A percentile compares a stretch with the other conserved stretches of the same genome.
Evolutionary conservation across 495 filamentous ascomycete genomes (phyloP).

Genomic region (Poronia punctata): DNA sequence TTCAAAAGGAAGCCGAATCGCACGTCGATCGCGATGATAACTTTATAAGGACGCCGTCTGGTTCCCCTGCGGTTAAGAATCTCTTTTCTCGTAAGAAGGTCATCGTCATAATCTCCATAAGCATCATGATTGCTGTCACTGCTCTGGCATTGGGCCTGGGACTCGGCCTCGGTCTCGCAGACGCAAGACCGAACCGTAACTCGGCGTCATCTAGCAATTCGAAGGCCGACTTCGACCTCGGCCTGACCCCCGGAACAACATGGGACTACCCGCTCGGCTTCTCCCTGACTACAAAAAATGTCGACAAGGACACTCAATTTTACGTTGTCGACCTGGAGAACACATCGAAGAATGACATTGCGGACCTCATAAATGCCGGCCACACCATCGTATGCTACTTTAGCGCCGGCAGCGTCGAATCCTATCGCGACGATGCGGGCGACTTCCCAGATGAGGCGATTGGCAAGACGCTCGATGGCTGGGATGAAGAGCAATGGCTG

Average conservation of each 20-base stretch:
- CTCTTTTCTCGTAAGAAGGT: conserved; percentile 2
- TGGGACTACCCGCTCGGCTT: conserved; percentile 52
- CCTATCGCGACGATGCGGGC: conserved; percentile 48
- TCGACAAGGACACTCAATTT: conserved; percentile 23
- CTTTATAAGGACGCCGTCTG: not conserved
- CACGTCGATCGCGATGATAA: not conserved
- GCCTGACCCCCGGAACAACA: conserved; percentile 37
- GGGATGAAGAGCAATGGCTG: conserved; percentile 63
- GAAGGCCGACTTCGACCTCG: too few relatives aligned
- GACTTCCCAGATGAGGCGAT: conserved; percentile 47
- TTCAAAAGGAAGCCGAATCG: conserved; percentile 5
- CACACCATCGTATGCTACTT: conserved; percentile 69
- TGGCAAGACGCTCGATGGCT: conserved; percentile 49
- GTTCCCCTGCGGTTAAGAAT: not conserved
- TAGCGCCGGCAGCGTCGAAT: conserved; percentile 45
- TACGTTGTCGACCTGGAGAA: conserved; percentile 60
- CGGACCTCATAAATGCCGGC: conserved; percentile 36
- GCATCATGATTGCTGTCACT: conserved; percentile 16
- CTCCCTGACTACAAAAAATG: conserved; percentile 34
- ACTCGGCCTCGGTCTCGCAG: conserved; percentile 22
- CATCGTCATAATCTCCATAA: conserved; percentile 3
- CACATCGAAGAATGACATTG: conserved; percentile 39
- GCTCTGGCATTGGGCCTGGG: conserved; percentile 49
- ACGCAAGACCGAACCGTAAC: conserved; percentile 4
- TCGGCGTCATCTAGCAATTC: conserved; percentile 44